phyloP scores from a whole-genome alignment of 768 basidiomycete genomes.

The Kondoa malvinella region DNA sequence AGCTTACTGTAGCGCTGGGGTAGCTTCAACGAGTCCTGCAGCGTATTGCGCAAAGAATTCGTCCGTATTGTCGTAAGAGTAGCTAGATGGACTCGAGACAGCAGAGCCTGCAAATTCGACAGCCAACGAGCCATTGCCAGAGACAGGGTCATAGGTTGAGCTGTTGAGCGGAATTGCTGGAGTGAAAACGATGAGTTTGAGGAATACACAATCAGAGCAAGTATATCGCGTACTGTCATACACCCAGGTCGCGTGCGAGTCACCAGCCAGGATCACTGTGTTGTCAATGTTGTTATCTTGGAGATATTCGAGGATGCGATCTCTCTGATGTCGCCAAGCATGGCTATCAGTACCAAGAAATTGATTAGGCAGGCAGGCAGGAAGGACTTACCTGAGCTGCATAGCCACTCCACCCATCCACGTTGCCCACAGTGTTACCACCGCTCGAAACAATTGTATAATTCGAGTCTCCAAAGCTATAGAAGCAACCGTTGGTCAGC shows the following conservation, averaged over 20 bases:
- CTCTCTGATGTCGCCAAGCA: no score
- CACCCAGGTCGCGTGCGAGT: constrained; percentile 50
- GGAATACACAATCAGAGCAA: no score
- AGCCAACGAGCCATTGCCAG: constrained; percentile 40
- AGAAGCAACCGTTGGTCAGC: no score
- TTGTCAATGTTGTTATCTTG: constrained; percentile 41
- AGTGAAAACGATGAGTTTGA: no score
- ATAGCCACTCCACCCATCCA: constrained; percentile 48
- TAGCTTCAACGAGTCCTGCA: not conserved
- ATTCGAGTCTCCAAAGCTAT: constrained; percentile 42
- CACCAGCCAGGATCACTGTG: constrained; percentile 45
- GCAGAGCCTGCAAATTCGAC: constrained; percentile 51
- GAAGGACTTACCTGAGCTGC: no score
- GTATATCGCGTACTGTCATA: no score
- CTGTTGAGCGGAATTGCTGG: no score
- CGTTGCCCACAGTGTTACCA: constrained; percentile 30
- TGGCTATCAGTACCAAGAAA: no score
- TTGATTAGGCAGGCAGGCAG: no score
- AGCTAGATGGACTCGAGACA: constrained; percentile 41
- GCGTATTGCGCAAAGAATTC: constrained; percentile 18
- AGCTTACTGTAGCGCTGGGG: not conserved
- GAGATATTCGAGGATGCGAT: constrained; percentile 41
- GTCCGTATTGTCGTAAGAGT: constrained; percentile 36
- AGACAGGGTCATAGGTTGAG: constrained; percentile 36
- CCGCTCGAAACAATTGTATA: constrained; percentile 31